Evolutionary conservation across 768 basidiomycete species (phyloP).

Genomic region (Scleroderma bovista): DNA sequence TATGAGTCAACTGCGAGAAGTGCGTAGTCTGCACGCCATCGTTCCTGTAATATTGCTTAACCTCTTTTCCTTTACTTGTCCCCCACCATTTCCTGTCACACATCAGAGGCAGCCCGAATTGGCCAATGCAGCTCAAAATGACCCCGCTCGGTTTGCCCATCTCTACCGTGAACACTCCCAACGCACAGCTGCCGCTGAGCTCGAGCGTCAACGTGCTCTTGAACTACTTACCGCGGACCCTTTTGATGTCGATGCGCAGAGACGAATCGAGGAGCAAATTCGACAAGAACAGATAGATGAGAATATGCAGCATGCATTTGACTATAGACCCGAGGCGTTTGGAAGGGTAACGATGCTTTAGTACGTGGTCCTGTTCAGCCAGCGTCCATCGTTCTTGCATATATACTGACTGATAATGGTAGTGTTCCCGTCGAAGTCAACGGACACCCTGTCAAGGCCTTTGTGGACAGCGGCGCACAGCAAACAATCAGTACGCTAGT

Average conservation of each 20-base stretch:
- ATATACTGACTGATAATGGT: not conserved
- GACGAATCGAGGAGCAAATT: constrained; percentile 90
- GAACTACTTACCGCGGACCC: constrained; percentile 78
- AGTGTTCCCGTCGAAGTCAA: constrained; percentile 94
- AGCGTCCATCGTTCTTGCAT: not conserved
- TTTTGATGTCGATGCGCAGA: constrained; percentile 88
- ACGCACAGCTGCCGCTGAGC: constrained; percentile 51
- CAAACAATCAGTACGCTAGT: constrained; percentile 82
- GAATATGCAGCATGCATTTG: constrained; percentile 91
- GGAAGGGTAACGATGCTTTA: constrained; percentile 97
- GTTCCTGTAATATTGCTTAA: not conserved
- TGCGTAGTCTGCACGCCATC: constrained; percentile 27
- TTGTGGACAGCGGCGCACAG: constrained; percentile 98
- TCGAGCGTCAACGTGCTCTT: constrained; percentile 56
- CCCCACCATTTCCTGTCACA: too few relatives aligned
- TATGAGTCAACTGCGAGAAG: constrained; percentile 68
- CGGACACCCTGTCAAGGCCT: constrained; percentile 84
- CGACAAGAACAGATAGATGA: constrained; percentile 84
- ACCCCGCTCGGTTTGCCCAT: constrained; percentile 72
- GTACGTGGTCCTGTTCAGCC: constrained; percentile 41
- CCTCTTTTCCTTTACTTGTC: not conserved
- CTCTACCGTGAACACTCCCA: constrained; percentile 59
- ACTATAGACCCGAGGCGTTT: constrained; percentile 90
- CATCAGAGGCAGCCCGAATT: constrained; percentile 76
- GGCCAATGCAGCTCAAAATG: constrained; percentile 58